Conservation (phyloP, 768 basidiomycete species). For the Phanerochaete sordida region DNA sequence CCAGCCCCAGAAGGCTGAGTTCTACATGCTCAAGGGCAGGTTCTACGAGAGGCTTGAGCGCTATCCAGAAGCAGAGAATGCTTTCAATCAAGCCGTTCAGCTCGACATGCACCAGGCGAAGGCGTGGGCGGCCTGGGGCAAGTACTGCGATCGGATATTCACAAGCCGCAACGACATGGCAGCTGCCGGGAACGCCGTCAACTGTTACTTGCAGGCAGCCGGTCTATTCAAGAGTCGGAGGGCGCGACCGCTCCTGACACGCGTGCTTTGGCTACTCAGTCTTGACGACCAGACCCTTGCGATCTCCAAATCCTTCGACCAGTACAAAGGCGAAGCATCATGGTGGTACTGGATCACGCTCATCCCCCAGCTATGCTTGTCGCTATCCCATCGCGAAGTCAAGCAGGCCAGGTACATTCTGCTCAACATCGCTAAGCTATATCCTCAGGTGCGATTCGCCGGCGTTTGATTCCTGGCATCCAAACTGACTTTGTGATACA, state of each 20-base stretch:
- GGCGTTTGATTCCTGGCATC: too few relatives aligned
- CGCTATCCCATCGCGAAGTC: slow-evolving; percentile 87
- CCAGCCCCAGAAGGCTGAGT: slow-evolving; percentile 91
- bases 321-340: slow-evolving; percentile 93
- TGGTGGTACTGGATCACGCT: slow-evolving; percentile 99
- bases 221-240: slow-evolving; percentile 94
- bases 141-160: slow-evolving; percentile 90
- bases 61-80: slow-evolving; percentile 84
- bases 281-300: slow-evolving; percentile 76
- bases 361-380: slow-evolving; percentile 89
- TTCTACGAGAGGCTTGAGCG: slow-evolving; percentile 88
- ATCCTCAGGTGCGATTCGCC: slow-evolving; percentile 90
- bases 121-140: slow-evolving; percentile 98
- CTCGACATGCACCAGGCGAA: slow-evolving; percentile 93
- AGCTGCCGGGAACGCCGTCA: slow-evolving; percentile 87
- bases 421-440: slow-evolving; percentile 84
- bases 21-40: slow-evolving; percentile 98
- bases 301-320: slow-evolving; percentile 82
- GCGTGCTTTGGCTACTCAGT: slow-evolving; percentile 95
- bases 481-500: too few relatives aligned
- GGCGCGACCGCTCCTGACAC: slow-evolving; percentile 84
- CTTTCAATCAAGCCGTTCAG: slow-evolving; percentile 94
- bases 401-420: slow-evolving; percentile 90
- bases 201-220: slow-evolving; percentile 96
- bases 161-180: slow-evolving; percentile 72